phyloP scores from a whole-genome alignment of 495 filamentous ascomycete species.

The Penicillium roqueforti region DNA sequence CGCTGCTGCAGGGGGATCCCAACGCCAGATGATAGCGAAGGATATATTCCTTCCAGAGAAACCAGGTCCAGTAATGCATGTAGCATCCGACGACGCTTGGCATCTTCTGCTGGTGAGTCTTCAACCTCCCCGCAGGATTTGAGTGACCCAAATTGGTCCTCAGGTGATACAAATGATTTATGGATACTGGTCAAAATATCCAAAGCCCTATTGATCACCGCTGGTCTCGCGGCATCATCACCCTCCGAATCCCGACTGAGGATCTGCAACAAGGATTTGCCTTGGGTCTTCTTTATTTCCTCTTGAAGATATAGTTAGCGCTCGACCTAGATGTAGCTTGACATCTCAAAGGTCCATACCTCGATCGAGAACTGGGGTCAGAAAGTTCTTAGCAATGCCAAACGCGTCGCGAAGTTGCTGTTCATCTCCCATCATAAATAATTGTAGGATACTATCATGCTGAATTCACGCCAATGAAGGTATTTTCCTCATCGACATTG shows the following conservation, averaged over 20 bases:
- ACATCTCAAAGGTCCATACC: slow-evolving; percentile 31
- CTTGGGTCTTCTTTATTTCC: slow-evolving; percentile 35
- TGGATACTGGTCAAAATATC: slow-evolving; percentile 36
- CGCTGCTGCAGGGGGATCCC: slow-evolving; percentile 53
- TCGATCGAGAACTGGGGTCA: slow-evolving; percentile 42
- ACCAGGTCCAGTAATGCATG: slow-evolving; percentile 51
- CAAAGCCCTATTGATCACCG: slow-evolving; percentile 38
- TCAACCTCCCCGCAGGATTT: slow-evolving; percentile 8
- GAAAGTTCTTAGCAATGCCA: slow-evolving; percentile 34
- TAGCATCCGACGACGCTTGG: slow-evolving; percentile 43
- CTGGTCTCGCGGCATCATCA: slow-evolving; percentile 14
- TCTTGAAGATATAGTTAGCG: slow-evolving; percentile 37
- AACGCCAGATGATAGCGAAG: slow-evolving; percentile 49
- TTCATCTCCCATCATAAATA: slow-evolving; percentile 30
- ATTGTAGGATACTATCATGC: not conserved
- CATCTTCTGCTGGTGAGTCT: slow-evolving; percentile 37
- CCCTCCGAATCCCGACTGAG: slow-evolving; percentile 13
- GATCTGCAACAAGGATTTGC: slow-evolving; percentile 38
- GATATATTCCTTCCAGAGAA: slow-evolving; percentile 54
- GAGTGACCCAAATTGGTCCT: slow-evolving; percentile 7
- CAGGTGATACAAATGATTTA: slow-evolving; percentile 31
- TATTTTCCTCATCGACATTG: not conserved
- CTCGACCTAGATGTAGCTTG: not conserved
- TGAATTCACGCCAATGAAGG: not conserved
- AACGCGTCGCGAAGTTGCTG: slow-evolving; percentile 30